phyloP scores from a whole-genome alignment of 805 yeast genomes.

The Schwanniomyces sp. region DNA sequence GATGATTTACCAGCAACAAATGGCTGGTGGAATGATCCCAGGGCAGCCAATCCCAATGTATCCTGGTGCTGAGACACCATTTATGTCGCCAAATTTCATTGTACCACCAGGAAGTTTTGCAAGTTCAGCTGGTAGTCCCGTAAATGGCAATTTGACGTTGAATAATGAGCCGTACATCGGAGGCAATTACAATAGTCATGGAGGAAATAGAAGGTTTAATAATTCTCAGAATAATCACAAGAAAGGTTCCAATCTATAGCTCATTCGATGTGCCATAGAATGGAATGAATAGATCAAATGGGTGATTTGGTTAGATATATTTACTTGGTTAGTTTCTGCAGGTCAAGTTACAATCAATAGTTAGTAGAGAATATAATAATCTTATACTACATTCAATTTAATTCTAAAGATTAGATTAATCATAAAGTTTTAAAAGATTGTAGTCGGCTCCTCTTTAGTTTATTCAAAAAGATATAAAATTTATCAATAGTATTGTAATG shows the following conservation, averaged over 20 bases:
- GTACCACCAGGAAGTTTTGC: conserved; percentile 30
- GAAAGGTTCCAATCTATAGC: conserved; percentile 10
- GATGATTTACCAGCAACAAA: conserved; percentile 36
- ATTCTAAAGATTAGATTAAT: no score
- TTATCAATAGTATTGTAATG: no score
- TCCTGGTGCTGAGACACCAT: conserved; percentile 30
- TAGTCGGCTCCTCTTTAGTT: no score
- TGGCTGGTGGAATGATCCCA: conserved; percentile 29
- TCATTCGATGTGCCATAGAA: neutral
- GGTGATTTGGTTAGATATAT: neutral
- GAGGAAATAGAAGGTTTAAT: conserved; percentile 13
- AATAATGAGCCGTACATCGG: conserved; percentile 12
- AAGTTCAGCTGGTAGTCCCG: conserved; percentile 26
- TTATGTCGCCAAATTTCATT: conserved; percentile 35
- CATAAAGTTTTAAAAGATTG: no score
- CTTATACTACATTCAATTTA: neutral
- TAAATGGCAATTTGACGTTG: conserved; percentile 23
- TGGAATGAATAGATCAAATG: neutral
- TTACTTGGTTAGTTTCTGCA: conserved; percentile 1
- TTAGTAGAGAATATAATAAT: neutral
- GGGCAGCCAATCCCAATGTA: conserved; percentile 35
- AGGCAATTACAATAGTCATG: conserved; percentile 9
- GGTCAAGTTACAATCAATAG: conserved; percentile 3
- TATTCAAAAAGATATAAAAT: no score
- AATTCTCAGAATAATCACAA: conserved; percentile 7